These are phyloP conservation scores for Tetrapisispora phaffii DNA, from an alignment of 805 yeast genomes.

Conservation along the genomic window DNA sequence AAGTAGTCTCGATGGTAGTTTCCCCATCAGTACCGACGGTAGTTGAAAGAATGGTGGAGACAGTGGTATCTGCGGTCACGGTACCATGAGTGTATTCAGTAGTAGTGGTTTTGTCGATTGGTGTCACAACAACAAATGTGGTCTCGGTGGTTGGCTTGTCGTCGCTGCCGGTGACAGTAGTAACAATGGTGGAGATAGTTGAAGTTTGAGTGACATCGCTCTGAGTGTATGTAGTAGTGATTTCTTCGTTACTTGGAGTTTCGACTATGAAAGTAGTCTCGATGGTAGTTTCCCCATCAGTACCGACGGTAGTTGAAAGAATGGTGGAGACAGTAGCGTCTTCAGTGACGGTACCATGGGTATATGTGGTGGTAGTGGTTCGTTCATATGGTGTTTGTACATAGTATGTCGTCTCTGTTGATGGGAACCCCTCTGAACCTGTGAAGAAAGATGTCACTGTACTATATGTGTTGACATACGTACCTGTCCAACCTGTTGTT, in stretches of 20 bases:
- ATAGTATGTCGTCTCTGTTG: constrained; percentile 1
- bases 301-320: constrained; percentile 1
- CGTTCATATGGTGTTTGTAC: constrained; percentile 2
- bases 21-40: constrained; percentile 2
- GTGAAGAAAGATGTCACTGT: background rate
- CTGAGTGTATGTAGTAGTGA: constrained; percentile 1
- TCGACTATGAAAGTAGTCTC: constrained; percentile 1
- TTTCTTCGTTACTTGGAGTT: constrained; percentile 1
- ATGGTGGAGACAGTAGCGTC: constrained; percentile 1
- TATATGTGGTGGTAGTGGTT: background rate
- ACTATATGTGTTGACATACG: background rate
- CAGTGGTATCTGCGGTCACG: background rate
- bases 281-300: constrained; percentile 1
- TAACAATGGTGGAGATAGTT: background rate
- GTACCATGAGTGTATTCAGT: constrained; percentile 1
- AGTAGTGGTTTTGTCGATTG: background rate
- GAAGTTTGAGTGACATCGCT: background rate
- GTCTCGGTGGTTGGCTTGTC: constrained; percentile 2
- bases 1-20: constrained; percentile 1
- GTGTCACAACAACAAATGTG: constrained; percentile 1
- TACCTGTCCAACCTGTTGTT: constrained; percentile 2
- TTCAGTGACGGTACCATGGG: background rate
- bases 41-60: constrained; percentile 1
- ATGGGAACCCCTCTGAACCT: constrained; percentile 3
- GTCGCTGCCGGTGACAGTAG: constrained; percentile 3